Conservation (phyloP, 176 grass and related monocot genomes). For the Guadua angustifolia region DNA sequence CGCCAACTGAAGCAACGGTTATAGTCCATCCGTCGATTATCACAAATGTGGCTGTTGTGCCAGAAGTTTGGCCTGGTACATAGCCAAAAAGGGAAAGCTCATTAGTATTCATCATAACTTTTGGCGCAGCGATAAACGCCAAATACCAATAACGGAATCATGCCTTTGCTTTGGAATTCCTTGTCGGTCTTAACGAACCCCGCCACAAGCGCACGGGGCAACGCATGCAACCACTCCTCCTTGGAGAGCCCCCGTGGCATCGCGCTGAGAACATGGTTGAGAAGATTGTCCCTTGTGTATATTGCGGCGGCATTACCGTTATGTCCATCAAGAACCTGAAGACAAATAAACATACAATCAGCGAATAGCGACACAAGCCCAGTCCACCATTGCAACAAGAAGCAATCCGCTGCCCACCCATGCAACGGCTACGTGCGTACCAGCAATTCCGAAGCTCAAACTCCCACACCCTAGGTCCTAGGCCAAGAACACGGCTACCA, state of each 20-base stretch:
- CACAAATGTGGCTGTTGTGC: conserved; percentile 92
- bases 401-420: not conserved
- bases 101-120: conserved; percentile 15
- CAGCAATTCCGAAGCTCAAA: conserved; percentile 16
- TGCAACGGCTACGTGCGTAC: not conserved
- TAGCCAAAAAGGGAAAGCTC: not conserved
- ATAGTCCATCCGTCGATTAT: conserved; percentile 96
- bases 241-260: conserved; percentile 66
- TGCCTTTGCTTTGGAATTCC: conserved; percentile 90
- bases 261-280: conserved; percentile 80
- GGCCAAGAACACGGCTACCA: conserved; percentile 19
- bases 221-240: conserved; percentile 86
- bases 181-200: conserved; percentile 95
- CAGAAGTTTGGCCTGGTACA: conserved; percentile 83
- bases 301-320: conserved; percentile 91
- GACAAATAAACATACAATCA: conserved; percentile 15
- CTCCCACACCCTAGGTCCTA: not conserved
- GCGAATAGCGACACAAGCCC: not conserved
- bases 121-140: not conserved
- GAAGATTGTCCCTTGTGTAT: conserved; percentile 94
- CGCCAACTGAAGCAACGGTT: conserved; percentile 93
- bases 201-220: conserved; percentile 77
- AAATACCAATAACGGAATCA: conserved; percentile 19
- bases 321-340: conserved; percentile 89
- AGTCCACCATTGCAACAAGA: not conserved